Base-by-base conservation (phyloP, 352 stramenopile species). In the Phytophthora ramorum region DNA sequence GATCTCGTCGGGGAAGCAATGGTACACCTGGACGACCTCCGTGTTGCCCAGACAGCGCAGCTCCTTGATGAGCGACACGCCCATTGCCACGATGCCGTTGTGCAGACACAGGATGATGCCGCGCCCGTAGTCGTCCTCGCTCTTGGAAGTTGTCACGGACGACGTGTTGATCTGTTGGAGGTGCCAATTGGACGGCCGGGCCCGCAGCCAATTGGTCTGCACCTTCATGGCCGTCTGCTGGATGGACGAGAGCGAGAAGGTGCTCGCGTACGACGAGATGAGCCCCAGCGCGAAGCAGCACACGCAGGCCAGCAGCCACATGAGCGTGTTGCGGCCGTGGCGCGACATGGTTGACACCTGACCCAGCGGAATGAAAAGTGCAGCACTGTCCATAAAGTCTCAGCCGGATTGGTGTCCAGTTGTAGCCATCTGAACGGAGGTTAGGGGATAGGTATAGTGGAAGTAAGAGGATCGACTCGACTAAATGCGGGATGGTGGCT, bases 41-140 rank as follows among this genome's bases (percentile, higher is more conserved):
- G 45, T 51, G 14, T 72, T 72, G 19, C 64, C 64, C 9, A 72
- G 30, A 38, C 64, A 72, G 20, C 64, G 64, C 19, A 72, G 51
- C 46, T 91, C 80, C 12, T 73, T 69, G 66, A 91, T 87, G 22
- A 92, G 70, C 17, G 82, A 89, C 24, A 81, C 58, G 3, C 73
- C 82, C 56, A 91, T 75, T 2, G 78, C 50, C 22, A 87, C 57
- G 13, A 83, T 73, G 19, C 60, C 69, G 24, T 91, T 62, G 67
- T 86, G 68, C 8, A 89, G 61, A 43, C 57, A 71, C 24, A 86
- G 22, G 45, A 90, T 63, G 24, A 83, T 63, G 38, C 75, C 75
- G 4, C 66, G 63, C 4, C 32, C 34, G 16, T 64, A 61, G 48
- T 63, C 66, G 28, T 46, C 24, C 3, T 48, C 16, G 16, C 7